Conservation (phyloP, 768 basidiomycete genomes). For the Kwoniella botswanensis region DNA sequence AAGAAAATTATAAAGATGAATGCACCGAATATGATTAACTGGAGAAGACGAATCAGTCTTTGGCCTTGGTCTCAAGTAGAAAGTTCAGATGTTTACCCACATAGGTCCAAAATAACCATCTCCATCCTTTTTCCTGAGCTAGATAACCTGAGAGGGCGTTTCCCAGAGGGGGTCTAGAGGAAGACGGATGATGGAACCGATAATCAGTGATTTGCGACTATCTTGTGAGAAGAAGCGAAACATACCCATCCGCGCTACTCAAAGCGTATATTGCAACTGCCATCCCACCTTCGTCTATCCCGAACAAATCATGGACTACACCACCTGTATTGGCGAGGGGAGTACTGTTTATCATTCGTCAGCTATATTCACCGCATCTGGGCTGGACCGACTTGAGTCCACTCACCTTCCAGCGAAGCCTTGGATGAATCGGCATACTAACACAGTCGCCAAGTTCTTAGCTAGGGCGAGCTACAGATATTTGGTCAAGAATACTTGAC, state of each 20-base stretch:
- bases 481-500: not conserved
- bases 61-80: too few species aligned
- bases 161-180: constrained; percentile 39
- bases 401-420: constrained; percentile 43
- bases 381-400: too few species aligned
- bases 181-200: not conserved
- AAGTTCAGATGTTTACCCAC: constrained; percentile 21
- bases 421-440: constrained; percentile 45
- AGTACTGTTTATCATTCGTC: not conserved
- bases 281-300: constrained; percentile 37
- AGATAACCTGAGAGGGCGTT: constrained; percentile 37
- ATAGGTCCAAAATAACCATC: constrained; percentile 45
- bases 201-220: not conserved
- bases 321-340: constrained; percentile 45
- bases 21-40: constrained; percentile 42
- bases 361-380: too few species aligned
- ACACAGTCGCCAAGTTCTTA: constrained; percentile 34
- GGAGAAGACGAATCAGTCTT: not conserved
- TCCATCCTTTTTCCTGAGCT: constrained; percentile 38
- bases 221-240: not conserved
- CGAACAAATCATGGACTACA: constrained; percentile 45
- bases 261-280: constrained; percentile 33
- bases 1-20: constrained; percentile 39
- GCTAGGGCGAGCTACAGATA: constrained; percentile 29
- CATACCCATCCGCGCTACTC: constrained; percentile 34